Base-by-base conservation (phyloP, 805 yeast genomes). In the Starmerella roubikii region DNA sequence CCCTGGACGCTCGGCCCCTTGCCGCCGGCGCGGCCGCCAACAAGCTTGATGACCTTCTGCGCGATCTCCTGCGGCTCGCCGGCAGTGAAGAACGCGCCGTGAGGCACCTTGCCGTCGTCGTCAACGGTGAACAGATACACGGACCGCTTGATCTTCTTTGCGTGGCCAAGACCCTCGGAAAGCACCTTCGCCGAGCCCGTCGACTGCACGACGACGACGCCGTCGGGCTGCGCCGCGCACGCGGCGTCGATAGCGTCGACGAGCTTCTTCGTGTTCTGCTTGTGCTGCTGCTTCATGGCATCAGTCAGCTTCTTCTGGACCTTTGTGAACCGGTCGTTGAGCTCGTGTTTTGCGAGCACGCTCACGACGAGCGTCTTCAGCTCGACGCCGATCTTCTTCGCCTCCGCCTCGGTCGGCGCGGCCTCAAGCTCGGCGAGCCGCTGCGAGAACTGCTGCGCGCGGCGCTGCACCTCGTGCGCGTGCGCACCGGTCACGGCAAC, bases 1-100 rank as follows among this genome's bases (percentile, higher is more conserved):
- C 99, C 99, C 66, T 91, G 98, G 52, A 84, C 83, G 39, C 86
- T 76, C 49, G 84, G 82, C 47, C 95, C 97, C 64, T 84, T 91
- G 61, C 99, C 99, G 65, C 99, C 99, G 42, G 94, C 93, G 61
- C 80, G 84, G 61, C 99, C 99, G 49, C 98, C 99, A 51, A 91
- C 74, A 52, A 68, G 66, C 27, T 66, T 62, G 32, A 86, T 66
- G 32, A 81, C 97, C 40, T 70, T 64, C 38, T 68, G 61, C 24
- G 93, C 93, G 50, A 85, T 69, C 22, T 73, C 85, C 41, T 77
- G 69, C 38, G 93, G 86, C 47, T 78, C 70, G 50, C 85, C 85
- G 48, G 78, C 63, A 29, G 85, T 81, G 36, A 91, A 68, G 63
- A 76, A 91, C 58, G 94, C 85, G 49, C 96, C 98, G 56, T 91